Evolutionary conservation across 1,139 yeast species (phyloP), one percentile per base, ranked within the genome.

Genomic region (Eremothecium gossypii): DNA sequence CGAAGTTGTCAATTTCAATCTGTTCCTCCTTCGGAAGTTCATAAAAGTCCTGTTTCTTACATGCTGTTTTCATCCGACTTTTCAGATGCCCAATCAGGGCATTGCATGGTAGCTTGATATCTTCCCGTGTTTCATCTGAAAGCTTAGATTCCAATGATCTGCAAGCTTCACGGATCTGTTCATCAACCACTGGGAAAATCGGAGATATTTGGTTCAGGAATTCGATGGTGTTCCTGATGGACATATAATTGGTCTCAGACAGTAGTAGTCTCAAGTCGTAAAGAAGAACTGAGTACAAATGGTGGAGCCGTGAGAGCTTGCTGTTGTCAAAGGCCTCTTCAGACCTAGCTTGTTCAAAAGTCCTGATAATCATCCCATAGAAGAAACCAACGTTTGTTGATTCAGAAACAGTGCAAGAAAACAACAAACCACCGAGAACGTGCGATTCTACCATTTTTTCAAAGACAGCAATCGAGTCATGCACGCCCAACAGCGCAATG

Each of bases 321-420:
- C 62, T 68, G 20, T 67, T 68, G 46, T 65, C 35, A 5, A 51
- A 40, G 4, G 36, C 43, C 8, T 47, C 47, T 14, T 38, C 17
- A 28, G 40, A 34, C 49, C 65, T 54, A 28, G 50, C 37, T 11
- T 42, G 38, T 45, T 64, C 64, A 14, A 81, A 66, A 12, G 63
- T 65, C 7, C 61, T 66, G 33, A 87, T 63, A 1, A 83, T 49
- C 35, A 76, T 78, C 10, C 77, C 70, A 52, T 78, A 74, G 52
- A 89, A 87, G 20, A 85, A 62, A 1, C 96, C 96, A 36, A 86
- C 60, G 57, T 84, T 83, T 54, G 87, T 95, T 0, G 95, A 79
- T 57, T 89, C 96, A 7, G 71, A 63, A 1, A 86, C 74, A 0
- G 96, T 83, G 41, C 79, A 74, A 1, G 93, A 77, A 53, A 76